A percentile compares a stretch with the other conserved stretches of the same genome.
Evolutionary conservation across 495 filamentous ascomycete species (phyloP).

Genomic region (Penicillium lagena): DNA sequence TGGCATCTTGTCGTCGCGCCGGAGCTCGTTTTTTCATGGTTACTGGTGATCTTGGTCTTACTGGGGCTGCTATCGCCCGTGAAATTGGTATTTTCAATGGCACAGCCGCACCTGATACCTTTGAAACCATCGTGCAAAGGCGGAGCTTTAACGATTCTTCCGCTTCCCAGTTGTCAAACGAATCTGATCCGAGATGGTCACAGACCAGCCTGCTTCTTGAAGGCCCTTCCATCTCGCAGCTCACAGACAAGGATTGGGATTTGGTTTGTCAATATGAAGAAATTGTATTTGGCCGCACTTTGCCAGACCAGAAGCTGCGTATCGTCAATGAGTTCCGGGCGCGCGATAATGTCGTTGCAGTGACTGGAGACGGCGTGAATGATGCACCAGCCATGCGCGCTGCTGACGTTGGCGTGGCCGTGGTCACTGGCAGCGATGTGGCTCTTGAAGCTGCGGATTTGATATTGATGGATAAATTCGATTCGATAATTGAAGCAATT

Average conservation of each 20-base stretch:
- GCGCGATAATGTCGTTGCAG: conserved; percentile 63
- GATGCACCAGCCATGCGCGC: conserved; percentile 60
- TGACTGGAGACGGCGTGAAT: conserved; percentile 66
- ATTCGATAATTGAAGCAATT: conserved; percentile 62
- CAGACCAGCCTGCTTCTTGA: conserved; percentile 29
- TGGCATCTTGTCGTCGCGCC: conserved; percentile 46
- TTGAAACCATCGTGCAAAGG: conserved; percentile 14
- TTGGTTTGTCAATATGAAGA: conserved; percentile 53
- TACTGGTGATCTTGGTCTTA: conserved; percentile 67
- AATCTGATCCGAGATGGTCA: neutral
- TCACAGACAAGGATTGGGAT: conserved; percentile 54
- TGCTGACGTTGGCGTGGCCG: conserved; percentile 63
- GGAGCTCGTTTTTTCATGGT: conserved; percentile 57
- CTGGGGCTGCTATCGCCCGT: conserved; percentile 60
- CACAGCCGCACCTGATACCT: conserved; percentile 25
- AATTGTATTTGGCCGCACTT: conserved; percentile 70
- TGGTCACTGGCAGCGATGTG: conserved; percentile 52
- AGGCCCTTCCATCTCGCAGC: conserved; percentile 50
- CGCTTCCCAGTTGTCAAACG: neutral
- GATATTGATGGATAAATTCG: conserved; percentile 68
- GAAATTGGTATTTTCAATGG: conserved; percentile 60
- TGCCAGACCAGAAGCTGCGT: conserved; percentile 69
- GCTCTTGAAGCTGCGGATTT: conserved; percentile 85
- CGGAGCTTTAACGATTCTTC: conserved; percentile 1
- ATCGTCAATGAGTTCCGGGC: conserved; percentile 64